Base-by-base conservation (phyloP, 163 green algal species). In the Scenedesmus sp. region DNA sequence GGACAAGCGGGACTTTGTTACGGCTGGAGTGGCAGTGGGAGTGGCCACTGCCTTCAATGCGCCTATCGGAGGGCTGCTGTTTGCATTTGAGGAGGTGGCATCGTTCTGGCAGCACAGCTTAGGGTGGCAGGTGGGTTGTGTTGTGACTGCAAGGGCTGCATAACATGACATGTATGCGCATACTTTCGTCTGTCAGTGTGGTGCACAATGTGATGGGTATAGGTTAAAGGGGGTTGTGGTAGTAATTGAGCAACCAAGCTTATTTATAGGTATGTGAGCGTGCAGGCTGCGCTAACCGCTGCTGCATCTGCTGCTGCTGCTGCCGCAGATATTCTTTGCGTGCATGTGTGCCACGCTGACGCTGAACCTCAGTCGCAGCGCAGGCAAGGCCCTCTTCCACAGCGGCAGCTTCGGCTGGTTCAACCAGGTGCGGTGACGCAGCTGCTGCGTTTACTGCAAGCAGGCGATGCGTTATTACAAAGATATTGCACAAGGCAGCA, bases 1-100 rank as follows among this genome's bases (percentile, higher is more conserved):
- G 93, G 97, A 99, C 94, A 98, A 99, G 93, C 96, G 97, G 3
- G 97, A 99, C 92, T 99, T 99, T 95, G 97, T 99, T 54, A 99
- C 97, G 4, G 97, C 97, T 18, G 97, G 97, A 7, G 96, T 96
- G 46, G 94, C 96, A 4, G 97, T 98, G 57, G 97, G 97, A 23
- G 96, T 99, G 9, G 97, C 97, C 7, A 94, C 96, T 20, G 97
- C 97, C 15, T 99, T 99, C 94, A 97, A 97, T 84, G 87, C 88
- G 5, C 82, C 82, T 57, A 95, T 93, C 57, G 92, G 97, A 5
- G 97, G 97, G n/a, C 96, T 99, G 93, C 95, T 99, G 79, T 99
- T 99, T 93, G 96, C 97, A 15, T 98, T 98, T 93, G 97, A 99
- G 93, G 97, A 99, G 95, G 95, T 99, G 73, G 97, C 97, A 3